These are phyloP conservation scores for Silene vulgaris DNA, from an alignment of 179 eudicot species.

Conservation along the genomic window DNA sequence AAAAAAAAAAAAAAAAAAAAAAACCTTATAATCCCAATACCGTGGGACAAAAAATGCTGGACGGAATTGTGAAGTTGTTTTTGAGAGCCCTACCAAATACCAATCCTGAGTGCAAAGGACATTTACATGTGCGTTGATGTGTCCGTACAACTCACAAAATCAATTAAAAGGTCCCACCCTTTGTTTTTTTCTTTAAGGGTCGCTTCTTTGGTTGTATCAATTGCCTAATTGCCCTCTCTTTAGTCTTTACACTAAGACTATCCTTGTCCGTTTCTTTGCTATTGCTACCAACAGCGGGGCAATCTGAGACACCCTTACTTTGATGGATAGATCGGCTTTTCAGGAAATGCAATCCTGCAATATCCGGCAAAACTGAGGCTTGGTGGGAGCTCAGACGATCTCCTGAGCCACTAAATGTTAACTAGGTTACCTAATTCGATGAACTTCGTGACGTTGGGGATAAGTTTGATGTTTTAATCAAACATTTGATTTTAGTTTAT, in stretches of 20 bases:
- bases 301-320: neutral
- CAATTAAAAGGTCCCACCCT: neutral
- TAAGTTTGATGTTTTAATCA: no score
- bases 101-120: neutral
- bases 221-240: conserved; percentile 18
- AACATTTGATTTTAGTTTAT: no score
- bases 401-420: neutral
- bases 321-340: conserved; percentile 15
- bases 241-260: conserved; percentile 22
- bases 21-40: neutral
- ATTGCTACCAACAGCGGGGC: conserved; percentile 4
- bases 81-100: neutral
- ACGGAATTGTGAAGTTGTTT: neutral
- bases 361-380: neutral
- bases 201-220: conserved; percentile 11
- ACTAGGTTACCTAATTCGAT: neutral
- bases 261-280: conserved; percentile 2
- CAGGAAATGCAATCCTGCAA: conserved; percentile 11
- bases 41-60: neutral
- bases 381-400: neutral
- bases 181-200: neutral
- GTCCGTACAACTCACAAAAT: conserved; percentile 20
- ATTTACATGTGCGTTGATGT: conserved; percentile 17
- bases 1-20: no score
- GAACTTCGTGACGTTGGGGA: neutral